Evolutionary conservation across 495 filamentous ascomycete genomes (phyloP), one percentile per base, ranked within the genome.

Genomic region (Penicillium dipodomyicola): DNA sequence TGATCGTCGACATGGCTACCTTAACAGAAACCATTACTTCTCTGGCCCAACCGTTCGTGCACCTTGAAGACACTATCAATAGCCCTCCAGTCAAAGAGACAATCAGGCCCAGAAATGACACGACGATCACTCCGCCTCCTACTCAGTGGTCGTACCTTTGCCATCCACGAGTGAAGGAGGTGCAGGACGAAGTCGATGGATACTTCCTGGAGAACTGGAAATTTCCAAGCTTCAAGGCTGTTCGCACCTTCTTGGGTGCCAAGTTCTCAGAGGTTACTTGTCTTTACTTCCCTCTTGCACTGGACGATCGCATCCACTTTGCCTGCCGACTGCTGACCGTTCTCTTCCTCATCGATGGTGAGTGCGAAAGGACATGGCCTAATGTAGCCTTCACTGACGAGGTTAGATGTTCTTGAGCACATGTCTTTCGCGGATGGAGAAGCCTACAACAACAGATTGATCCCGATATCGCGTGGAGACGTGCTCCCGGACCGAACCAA

Each of bases 171-270:
- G 33, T 37, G 10, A 15, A 37, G 15, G 33, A 37, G 33, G 33
- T 37, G 10, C 15, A 10, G 15, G 33, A 10, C 33, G 65, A 73
- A 23, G 63, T 72, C 1, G 62, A 75, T 39, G 64, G 47, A 1
- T 73, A 68, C 29, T 77, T 76, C 49, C 62, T 73, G 5, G n/a
- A 72, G 27, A 58, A 75, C 56, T 76, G 72, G 75, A 59, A 53
- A 4, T 75, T 73, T 33, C 52, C 48, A 2, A 46, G 48, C 19
- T 46, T 64, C 17, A 56, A 66, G 43, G 60, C 61, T 11, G 56
- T 60, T 5, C 33, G 61, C 47, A 73, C 63, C 44, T 75, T 76
- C 51, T 29, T 70, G 10, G 60, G 19, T 14, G 73, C 69, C 1
- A 71, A 72, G 2, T 75, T 72, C 56, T 60, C 68, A 1, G 59